Conservation (phyloP, 371 early-diverging fungal species). For the Mucor piriformis region DNA sequence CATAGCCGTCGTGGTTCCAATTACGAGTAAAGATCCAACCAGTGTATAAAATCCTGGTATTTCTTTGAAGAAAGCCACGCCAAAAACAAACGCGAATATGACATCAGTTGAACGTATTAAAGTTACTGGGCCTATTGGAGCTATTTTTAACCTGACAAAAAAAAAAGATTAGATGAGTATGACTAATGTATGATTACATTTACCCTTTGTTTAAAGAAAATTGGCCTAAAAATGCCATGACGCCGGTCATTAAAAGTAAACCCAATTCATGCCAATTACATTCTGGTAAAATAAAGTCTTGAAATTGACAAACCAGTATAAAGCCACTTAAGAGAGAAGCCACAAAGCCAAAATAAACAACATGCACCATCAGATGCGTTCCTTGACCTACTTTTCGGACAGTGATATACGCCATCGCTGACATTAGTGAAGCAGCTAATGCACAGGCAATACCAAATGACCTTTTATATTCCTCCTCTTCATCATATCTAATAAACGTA, state of each 20-base stretch:
- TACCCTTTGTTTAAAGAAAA: conserved; percentile 67
- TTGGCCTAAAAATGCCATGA: conserved; percentile 73
- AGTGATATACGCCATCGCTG: conserved; percentile 68
- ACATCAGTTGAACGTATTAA: conserved; percentile 79
- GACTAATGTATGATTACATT: background rate
- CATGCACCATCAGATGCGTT: conserved; percentile 71
- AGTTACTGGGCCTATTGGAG: conserved; percentile 70
- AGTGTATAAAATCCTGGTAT: conserved; percentile 55
- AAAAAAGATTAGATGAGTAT: background rate
- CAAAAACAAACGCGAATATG: conserved; percentile 76
- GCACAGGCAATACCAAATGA: conserved; percentile 45
- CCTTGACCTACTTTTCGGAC: conserved; percentile 70
- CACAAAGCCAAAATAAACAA: conserved; percentile 75
- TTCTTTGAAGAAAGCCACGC: conserved; percentile 69
- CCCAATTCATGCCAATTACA: conserved; percentile 24
- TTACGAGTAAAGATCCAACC: conserved; percentile 66
- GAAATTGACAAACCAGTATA: conserved; percentile 3
- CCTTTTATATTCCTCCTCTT: conserved; percentile 14
- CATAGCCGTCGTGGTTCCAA: conserved; percentile 60
- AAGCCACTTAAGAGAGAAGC: conserved; percentile 30
- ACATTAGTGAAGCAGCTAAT: conserved; percentile 58
- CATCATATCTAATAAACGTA: background rate
- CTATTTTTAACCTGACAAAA: conserved; percentile 59
- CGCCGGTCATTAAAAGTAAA: conserved; percentile 51
- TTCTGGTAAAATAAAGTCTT: conserved; percentile 12